Evolutionary conservation across 441 rosid genomes (phyloP), one percentile per base, ranked within the genome.

Genomic region (Breynia disticha): DNA sequence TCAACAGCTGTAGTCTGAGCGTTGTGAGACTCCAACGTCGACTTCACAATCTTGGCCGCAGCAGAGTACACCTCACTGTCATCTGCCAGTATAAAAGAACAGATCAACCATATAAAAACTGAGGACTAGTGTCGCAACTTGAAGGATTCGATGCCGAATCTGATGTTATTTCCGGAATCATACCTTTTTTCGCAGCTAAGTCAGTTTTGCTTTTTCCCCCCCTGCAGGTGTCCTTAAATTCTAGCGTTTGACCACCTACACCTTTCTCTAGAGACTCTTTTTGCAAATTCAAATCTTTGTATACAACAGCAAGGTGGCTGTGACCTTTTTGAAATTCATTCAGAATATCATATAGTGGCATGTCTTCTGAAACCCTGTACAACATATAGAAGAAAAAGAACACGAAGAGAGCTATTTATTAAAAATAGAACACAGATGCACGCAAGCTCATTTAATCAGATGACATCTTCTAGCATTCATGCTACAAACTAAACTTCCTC

Each of bases 321-420:
- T 90, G 97, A 45, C 97, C 94, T 69, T 90, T 86, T 74, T 90
- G 97, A 52, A 90, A 90, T 76, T 86, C 94, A 56, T 90, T 90
- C 51, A 90, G 82, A 65, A 90, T 87, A 68, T 90, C 95, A 52
- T 90, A 87, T 32, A 90, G 64, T 37, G 95, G 97, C 84, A 87
- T 79, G 60, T 82, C 73, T 57, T 76, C 97, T n/a, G 89, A 77
- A 56, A 90, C 95, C 74, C 95, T 90, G 69, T 2, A 65, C 14
- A 60, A 56, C 49, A 49, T 49, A 60, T 28, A 56, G 37, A 44
- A 55, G 53, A 39, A 63, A 22, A 54, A 50, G 48, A 64, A 51
- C 46, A 48, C 54, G 48, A 44, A 45, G 50, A 52, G 46, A 45
- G 58, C 32, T 45, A 54, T 55, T 50, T 10, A 39, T 28, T 32